Conservation (phyloP, 768 basidiomycete genomes). For the Lentinula sp. region DNA sequence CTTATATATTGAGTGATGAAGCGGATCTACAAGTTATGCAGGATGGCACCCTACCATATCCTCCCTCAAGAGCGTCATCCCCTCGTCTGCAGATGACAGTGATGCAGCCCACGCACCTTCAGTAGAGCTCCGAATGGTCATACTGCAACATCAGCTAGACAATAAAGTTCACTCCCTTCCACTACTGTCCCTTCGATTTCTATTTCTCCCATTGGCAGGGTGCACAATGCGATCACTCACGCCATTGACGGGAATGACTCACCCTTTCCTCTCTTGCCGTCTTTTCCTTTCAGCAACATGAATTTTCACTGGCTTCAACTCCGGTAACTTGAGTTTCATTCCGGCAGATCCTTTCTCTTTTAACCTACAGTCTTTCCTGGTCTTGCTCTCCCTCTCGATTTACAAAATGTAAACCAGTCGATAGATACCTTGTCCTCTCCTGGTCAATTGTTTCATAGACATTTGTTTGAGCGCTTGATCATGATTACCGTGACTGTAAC, state of each 20-base stretch:
- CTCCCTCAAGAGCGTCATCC: neutral
- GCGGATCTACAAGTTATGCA: neutral
- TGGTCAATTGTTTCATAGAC: no score
- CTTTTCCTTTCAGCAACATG: no score
- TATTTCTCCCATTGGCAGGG: neutral
- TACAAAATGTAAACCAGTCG: no score
- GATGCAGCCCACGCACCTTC: neutral
- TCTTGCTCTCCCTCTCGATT: no score
- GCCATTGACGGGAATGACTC: neutral
- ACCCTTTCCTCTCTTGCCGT: neutral
- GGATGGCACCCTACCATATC: neutral
- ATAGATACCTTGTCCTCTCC: no score
- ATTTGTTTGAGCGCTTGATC: no score
- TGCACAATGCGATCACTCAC: neutral
- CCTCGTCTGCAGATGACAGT: neutral
- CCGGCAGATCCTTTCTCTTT: no score
- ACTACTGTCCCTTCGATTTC: neutral
- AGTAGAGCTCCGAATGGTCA: neutral
- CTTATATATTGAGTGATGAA: neutral
- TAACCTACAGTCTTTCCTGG: no score
- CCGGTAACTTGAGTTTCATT: no score
- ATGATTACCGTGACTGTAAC: no score
- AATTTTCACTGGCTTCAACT: no score
- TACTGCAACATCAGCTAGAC: neutral
- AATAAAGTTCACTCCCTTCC: neutral